These are phyloP conservation scores for Mortierella sp. DNA, from an alignment of 371 early-diverging fungal genomes.

Conservation along the genomic window DNA sequence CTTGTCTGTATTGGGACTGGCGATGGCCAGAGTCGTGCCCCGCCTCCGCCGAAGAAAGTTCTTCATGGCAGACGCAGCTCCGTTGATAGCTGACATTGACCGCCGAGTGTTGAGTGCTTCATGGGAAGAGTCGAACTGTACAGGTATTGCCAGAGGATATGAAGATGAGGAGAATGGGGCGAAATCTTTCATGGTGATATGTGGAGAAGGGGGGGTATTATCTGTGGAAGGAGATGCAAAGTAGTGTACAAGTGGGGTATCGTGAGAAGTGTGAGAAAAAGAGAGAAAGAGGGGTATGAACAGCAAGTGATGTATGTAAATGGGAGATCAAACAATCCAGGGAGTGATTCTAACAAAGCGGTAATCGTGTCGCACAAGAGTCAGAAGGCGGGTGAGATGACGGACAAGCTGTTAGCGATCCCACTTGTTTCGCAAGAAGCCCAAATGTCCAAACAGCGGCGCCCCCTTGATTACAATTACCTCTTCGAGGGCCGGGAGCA, in stretches of 20 bases:
- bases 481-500: too few relatives aligned
- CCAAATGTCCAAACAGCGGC: too few relatives aligned
- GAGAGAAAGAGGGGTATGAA: background rate
- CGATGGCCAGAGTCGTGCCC: slow-evolving; percentile 12
- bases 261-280: background rate
- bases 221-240: background rate
- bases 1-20: background rate
- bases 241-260: background rate
- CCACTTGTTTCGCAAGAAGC: too few relatives aligned
- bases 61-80: slow-evolving; percentile 35
- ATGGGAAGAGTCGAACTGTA: background rate
- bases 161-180: background rate
- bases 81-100: slow-evolving; percentile 36
- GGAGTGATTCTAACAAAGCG: too few relatives aligned
- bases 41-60: slow-evolving; percentile 32
- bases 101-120: slow-evolving; percentile 17
- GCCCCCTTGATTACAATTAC: too few relatives aligned
- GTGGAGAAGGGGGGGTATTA: background rate
- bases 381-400: too few relatives aligned
- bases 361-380: too few relatives aligned
- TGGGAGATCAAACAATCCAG: too few relatives aligned
- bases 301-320: too few relatives aligned
- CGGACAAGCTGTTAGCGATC: too few relatives aligned
- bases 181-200: background rate
- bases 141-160: background rate